A percentile compares a stretch with the other conserved stretches of the same genome.
These are phyloP conservation scores for Letharia lupina DNA, from an alignment of 495 filamentous ascomycete genomes.

Conservation along the genomic window DNA sequence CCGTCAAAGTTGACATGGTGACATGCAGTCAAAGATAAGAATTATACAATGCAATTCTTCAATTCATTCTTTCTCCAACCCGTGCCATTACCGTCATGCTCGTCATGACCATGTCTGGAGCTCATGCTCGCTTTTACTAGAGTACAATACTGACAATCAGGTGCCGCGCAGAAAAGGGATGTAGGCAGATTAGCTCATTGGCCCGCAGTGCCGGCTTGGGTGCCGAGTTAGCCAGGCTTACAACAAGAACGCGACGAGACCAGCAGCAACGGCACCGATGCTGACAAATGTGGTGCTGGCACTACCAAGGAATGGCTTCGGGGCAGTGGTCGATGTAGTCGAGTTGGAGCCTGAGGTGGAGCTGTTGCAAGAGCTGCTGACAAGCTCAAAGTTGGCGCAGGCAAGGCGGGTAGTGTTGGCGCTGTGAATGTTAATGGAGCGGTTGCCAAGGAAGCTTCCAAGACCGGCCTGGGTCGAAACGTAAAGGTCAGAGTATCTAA, in stretches of 20 bases:
- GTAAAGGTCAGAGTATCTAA: slow-evolving; percentile 58
- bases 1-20: not conserved
- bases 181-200: not conserved
- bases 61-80: not conserved
- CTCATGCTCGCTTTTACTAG: slow-evolving; percentile 2
- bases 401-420: slow-evolving; percentile 60
- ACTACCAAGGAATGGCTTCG: slow-evolving; percentile 19
- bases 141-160: not conserved
- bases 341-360: slow-evolving; percentile 9
- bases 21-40: not conserved
- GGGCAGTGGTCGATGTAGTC: slow-evolving; percentile 8
- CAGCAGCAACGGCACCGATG: slow-evolving; percentile 20
- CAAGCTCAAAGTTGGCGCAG: slow-evolving; percentile 58
- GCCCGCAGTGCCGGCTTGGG: not conserved
- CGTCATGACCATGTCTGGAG: slow-evolving; percentile 8
- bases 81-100: slow-evolving; percentile 10
- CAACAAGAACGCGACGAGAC: slow-evolving; percentile 20
- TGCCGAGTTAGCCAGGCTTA: not conserved
- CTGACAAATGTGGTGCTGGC: slow-evolving; percentile 21
- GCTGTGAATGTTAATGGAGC: slow-evolving; percentile 68
- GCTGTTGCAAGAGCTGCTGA: slow-evolving; percentile 14
- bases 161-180: not conserved
- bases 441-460: slow-evolving; percentile 68
- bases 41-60: slow-evolving; percentile 3
- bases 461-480: slow-evolving; percentile 48